Evolutionary conservation across 2,329 filamentous ascomycete species (phyloP).

Genomic region (Parasarocladium wereldwijsianum): DNA sequence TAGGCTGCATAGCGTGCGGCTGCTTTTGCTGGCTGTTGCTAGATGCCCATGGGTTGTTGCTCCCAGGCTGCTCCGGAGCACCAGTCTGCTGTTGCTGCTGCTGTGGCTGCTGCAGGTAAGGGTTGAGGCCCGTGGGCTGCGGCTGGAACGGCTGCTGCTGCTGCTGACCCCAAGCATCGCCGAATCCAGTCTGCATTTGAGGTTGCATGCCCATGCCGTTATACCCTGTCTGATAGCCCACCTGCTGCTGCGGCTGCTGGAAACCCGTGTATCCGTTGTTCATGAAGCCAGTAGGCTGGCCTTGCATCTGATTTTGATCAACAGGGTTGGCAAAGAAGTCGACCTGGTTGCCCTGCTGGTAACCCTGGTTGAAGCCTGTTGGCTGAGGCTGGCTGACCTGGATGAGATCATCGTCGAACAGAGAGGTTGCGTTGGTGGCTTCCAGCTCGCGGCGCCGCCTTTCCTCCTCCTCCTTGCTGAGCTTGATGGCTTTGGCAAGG

Average conservation of each 20-base stretch:
- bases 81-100: conserved; percentile 21
- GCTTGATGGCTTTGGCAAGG: conserved; percentile 82
- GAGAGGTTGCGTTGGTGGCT: conserved; percentile 64
- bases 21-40: conserved; percentile 40
- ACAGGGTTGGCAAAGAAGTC: conserved; percentile 97
- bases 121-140: conserved; percentile 39
- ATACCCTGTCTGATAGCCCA: conserved; percentile 44
- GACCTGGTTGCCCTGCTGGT: conserved; percentile 90
- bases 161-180: conserved; percentile 51
- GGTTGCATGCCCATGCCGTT: conserved; percentile 45
- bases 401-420: conserved; percentile 71
- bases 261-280: conserved; percentile 40
- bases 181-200: conserved; percentile 43
- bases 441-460: conserved; percentile 76
- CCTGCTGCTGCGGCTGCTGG: conserved; percentile 28
- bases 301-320: conserved; percentile 54
- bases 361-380: conserved; percentile 91
- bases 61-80: conserved; percentile 53
- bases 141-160: conserved; percentile 29
- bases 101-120: conserved; percentile 28
- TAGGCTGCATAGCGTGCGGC: conserved; percentile 52
- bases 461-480: conserved; percentile 92
- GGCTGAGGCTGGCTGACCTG: conserved; percentile 52
- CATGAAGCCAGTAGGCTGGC: conserved; percentile 65
- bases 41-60: conserved; percentile 86